Base-by-base conservation (phyloP, 2,329 filamentous ascomycete species). In the Mollisiaceae sp. region DNA sequence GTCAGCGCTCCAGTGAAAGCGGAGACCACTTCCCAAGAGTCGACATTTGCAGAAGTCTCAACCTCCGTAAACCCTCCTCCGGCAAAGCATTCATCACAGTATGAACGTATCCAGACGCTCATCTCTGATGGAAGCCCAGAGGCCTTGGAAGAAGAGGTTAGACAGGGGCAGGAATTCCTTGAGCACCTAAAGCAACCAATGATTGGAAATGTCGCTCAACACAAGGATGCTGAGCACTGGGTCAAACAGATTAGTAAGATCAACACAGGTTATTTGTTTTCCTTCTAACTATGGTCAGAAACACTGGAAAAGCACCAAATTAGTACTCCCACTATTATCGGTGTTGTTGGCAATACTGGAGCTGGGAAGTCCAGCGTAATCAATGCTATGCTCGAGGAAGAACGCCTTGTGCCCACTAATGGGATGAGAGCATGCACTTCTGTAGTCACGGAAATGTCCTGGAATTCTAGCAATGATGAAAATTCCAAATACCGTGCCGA, bases 371-470 rank as follows among this genome's bases (percentile, higher is more conserved):
- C 58, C 39, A 71, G 68, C 60, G 62, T 72, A 9, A 73, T 74
- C 4, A 74, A 74, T 58, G 72, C 71, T 18, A 67, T 83, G 69
- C 76, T 83, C 3, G 80, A 83, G 59, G 81, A 83, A 68, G 82
- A 84, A 67, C 77, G 80, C 8, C 72, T 84, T 0, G 79, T 83
- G 0, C 81, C 81, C 0, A 83, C 66, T 1, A 70, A 71, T 59
- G 69, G 69, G 18, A 65, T 67, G 66, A 41, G 80, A 43, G 81
- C 81, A 18, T 82, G 81, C 60, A 83, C 81, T 2, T 79, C 80
- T 6, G 80, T 82, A 0, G 80, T 82, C 1, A 82, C 80, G 0
- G 80, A 82, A 66, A 75, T 83, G 4, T 80, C 79, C 0, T 82
- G 76, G 74, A 83, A 82, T 58, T 64, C 77, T 15, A 78, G 71